A percentile compares a stretch with the other conserved stretches of the same genome.
Conservation (phyloP, 2,329 filamentous ascomycete species). For the Calonectria montana region DNA sequence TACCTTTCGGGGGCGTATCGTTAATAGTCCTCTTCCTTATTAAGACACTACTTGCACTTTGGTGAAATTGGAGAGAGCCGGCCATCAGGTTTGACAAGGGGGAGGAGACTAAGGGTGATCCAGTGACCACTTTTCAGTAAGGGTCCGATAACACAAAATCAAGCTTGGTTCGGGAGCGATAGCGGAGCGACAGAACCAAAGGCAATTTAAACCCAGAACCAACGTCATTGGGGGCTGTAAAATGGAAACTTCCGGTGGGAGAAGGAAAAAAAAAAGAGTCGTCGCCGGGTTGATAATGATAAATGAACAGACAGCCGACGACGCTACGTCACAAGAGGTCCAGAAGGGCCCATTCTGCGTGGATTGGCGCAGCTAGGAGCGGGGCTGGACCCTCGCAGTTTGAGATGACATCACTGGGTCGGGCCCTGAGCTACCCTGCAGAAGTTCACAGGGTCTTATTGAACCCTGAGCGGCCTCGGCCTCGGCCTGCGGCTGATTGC, state of each 20-base stretch:
- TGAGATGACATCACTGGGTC: background rate
- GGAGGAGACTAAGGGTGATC: background rate
- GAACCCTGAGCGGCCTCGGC: background rate
- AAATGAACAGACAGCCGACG: background rate
- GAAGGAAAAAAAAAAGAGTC: background rate
- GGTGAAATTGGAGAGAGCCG: background rate
- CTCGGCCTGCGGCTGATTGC: background rate
- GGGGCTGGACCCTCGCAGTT: background rate
- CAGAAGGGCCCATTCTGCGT: background rate
- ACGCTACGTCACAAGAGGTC: background rate
- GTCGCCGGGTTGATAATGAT: background rate
- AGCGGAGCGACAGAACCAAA: background rate
- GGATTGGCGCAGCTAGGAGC: background rate
- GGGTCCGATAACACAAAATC: background rate
- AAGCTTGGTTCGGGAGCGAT: background rate
- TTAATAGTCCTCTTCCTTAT: background rate
- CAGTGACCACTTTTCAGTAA: background rate
- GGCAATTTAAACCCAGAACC: background rate
- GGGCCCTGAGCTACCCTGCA: background rate
- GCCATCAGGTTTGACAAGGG: background rate
- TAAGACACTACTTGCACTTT: background rate
- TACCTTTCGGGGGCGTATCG: background rate
- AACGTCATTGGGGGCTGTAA: background rate
- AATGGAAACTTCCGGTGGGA: background rate
- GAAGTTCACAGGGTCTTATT: background rate